Evolutionary conservation across 2,329 filamentous ascomycete genomes (phyloP).

Genomic region (Phialemonium atrogriseum): DNA sequence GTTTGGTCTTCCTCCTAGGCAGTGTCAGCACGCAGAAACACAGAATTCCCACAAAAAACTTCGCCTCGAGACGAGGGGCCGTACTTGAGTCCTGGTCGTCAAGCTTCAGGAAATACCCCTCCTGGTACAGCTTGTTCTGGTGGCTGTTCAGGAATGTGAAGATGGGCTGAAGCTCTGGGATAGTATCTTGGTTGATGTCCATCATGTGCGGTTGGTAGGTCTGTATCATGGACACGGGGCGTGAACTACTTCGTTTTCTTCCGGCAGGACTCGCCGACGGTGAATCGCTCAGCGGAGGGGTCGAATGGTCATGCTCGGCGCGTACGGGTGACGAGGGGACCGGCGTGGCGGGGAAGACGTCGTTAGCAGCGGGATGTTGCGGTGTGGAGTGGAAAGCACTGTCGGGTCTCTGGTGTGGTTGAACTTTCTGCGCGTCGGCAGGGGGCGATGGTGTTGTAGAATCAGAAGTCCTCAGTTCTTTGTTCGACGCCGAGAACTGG

Average conservation of each 20-base stretch:
- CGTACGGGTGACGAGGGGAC: slow-evolving; percentile 16
- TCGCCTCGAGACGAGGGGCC: slow-evolving; percentile 24
- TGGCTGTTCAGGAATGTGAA: slow-evolving; percentile 93
- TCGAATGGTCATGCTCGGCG: slow-evolving; percentile 31
- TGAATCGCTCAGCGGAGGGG: slow-evolving; percentile 27
- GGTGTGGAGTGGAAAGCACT: slow-evolving; percentile 6
- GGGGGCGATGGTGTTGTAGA: slow-evolving; percentile 37
- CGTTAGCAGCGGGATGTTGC: slow-evolving; percentile 11
- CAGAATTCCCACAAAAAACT: too few relatives aligned
- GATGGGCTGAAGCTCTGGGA: slow-evolving; percentile 88
- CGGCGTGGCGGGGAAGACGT: slow-evolving; percentile 14
- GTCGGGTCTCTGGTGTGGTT: slow-evolving; percentile 3
- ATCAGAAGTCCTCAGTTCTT: slow-evolving; percentile 32
- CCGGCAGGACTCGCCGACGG: slow-evolving; percentile 30
- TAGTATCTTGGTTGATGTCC: slow-evolving; percentile 76
- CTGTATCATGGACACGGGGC: slow-evolving; percentile 80
- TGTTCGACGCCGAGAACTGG: slow-evolving; percentile 53
- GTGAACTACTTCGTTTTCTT: slow-evolving; percentile 44
- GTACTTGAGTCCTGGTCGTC: slow-evolving; percentile 88
- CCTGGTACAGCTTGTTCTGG: slow-evolving; percentile 92
- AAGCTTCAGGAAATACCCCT: slow-evolving; percentile 94
- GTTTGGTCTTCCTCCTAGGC: slow-evolving; percentile 61
- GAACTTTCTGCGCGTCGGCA: slow-evolving; percentile 20
- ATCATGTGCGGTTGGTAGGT: slow-evolving; percentile 79
- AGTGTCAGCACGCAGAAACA: slow-evolving; percentile 14